Evolutionary conservation across 2,329 filamentous ascomycete genomes (phyloP).

Genomic region (Phoma sp.): DNA sequence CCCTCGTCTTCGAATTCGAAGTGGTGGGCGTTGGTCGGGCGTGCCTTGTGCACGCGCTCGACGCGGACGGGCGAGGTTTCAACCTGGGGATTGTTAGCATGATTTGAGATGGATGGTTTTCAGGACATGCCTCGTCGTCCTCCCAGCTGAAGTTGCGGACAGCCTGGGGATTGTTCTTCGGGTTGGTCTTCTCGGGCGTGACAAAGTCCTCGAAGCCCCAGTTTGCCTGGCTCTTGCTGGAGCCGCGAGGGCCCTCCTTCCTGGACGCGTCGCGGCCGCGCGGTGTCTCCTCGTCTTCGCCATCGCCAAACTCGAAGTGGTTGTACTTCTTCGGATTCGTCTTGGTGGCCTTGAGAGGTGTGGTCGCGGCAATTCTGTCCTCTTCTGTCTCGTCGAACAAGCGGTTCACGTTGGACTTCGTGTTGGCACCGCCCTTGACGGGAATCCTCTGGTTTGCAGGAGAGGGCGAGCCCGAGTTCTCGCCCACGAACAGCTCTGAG

Average conservation of each 20-base stretch:
- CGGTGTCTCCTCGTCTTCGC: slow-evolving; percentile 51
- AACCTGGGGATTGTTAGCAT: slow-evolving; percentile 51
- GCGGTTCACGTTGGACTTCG: slow-evolving; percentile 60
- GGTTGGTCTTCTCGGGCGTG: slow-evolving; percentile 77
- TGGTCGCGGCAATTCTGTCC: slow-evolving; percentile 30
- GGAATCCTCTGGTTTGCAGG: slow-evolving; percentile 52
- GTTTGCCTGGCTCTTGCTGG: slow-evolving; percentile 69
- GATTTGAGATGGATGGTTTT: background rate
- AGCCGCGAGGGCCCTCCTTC: slow-evolving; percentile 23
- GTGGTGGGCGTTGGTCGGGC: slow-evolving; percentile 80
- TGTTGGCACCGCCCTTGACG: slow-evolving; percentile 55
- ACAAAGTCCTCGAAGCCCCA: slow-evolving; percentile 90
- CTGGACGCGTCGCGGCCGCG: slow-evolving; percentile 39
- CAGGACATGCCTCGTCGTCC: slow-evolving; percentile 64
- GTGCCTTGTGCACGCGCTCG: slow-evolving; percentile 68
- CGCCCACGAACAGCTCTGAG: slow-evolving; percentile 71
- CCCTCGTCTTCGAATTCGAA: slow-evolving; percentile 84
- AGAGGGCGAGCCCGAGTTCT: slow-evolving; percentile 50
- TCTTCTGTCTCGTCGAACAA: slow-evolving; percentile 64
- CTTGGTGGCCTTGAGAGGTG: slow-evolving; percentile 56
- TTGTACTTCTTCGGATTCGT: slow-evolving; percentile 80
- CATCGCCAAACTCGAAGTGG: slow-evolving; percentile 83
- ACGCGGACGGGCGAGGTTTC: slow-evolving; percentile 64
- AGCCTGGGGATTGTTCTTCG: slow-evolving; percentile 70
- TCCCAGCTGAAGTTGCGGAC: slow-evolving; percentile 78